These are phyloP conservation scores for Skeletonema potamos DNA, from an alignment of 108 stramenopile genomes.

Conservation along the genomic window DNA sequence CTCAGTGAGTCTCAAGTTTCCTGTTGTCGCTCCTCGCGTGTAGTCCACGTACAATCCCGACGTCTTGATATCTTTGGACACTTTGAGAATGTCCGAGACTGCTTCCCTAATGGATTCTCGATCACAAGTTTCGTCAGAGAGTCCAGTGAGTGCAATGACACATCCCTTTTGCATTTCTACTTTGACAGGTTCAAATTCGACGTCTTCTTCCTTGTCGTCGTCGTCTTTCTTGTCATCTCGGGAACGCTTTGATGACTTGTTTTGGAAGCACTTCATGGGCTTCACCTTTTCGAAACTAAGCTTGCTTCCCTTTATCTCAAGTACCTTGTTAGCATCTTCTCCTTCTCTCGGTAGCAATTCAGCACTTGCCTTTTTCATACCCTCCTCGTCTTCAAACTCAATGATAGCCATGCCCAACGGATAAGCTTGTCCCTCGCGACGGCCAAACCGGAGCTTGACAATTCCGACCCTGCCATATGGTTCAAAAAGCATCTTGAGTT, in stretches of 20 bases:
- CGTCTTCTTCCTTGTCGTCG: conserved; percentile 16
- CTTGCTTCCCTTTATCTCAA: conserved; percentile 47
- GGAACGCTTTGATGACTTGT: conserved; percentile 1
- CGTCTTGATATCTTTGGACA: conserved; percentile 64
- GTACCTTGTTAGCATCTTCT: conserved; percentile 21
- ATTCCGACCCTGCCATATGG: conserved; percentile 74
- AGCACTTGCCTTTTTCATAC: conserved; percentile 75
- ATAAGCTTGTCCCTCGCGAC: conserved; percentile 14
- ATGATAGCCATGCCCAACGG: conserved; percentile 73
- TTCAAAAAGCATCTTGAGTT: conserved; percentile 66
- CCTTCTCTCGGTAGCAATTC: conserved; percentile 49
- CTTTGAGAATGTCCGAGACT: conserved; percentile 54
- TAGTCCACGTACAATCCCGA: conserved; percentile 83
- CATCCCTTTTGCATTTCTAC: conserved; percentile 82
- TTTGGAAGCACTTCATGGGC: conserved; percentile 14
- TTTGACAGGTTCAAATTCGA: conserved; percentile 48
- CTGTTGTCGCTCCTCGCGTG: conserved; percentile 68
- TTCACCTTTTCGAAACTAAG: conserved; percentile 36
- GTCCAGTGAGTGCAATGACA: conserved; percentile 73
- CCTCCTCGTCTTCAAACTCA: conserved; percentile 80
- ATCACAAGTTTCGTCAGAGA: conserved; percentile 62
- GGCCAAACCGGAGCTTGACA: conserved; percentile 58
- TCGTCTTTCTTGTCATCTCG: conserved; percentile 6
- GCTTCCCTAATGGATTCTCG: conserved; percentile 76
- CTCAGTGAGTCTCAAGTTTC: conserved; percentile 74